phyloP scores from a whole-genome alignment of 2,329 filamentous ascomycete genomes.

The Monosporascus cannonballus region DNA sequence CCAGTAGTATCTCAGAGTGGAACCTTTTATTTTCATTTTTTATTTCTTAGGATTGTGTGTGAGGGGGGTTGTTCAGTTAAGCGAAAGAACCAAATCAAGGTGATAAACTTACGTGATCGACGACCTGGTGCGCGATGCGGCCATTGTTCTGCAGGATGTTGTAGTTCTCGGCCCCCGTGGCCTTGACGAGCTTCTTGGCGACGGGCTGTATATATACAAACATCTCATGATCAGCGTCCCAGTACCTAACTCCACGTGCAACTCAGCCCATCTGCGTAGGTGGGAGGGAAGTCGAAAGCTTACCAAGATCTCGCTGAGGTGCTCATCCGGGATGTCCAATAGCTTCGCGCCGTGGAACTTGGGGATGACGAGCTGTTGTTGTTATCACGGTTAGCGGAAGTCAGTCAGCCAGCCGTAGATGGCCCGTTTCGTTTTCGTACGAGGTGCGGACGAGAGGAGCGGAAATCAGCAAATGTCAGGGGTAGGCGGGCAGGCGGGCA shows the following conservation, averaged over 20 bases:
- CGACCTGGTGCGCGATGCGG: conserved; percentile 80
- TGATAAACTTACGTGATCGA: conserved; percentile 70
- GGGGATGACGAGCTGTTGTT: conserved; percentile 78
- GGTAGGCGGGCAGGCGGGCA: neutral
- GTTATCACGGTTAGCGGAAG: neutral
- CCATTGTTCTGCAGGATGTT: conserved; percentile 98
- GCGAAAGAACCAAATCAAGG: neutral
- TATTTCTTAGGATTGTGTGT: neutral
- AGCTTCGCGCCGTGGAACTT: conserved; percentile 93
- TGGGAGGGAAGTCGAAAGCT: conserved; percentile 16
- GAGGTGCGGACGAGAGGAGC: neutral
- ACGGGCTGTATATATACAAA: conserved; percentile 48
- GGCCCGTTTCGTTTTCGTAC: neutral
- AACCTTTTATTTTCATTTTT: too few relatives aligned
- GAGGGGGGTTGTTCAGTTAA: neutral
- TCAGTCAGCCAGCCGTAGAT: neutral
- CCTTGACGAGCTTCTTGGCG: conserved; percentile 78
- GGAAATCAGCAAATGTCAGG: neutral
- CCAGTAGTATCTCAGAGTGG: neutral
- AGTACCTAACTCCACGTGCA: neutral
- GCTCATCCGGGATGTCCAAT: conserved; percentile 85
- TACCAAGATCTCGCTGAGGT: conserved; percentile 76
- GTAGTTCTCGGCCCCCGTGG: conserved; percentile 72
- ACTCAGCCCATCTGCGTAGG: neutral
- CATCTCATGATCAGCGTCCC: neutral